Conservation (phyloP, 2,329 filamentous ascomycete species). For the Trichoderma breve region DNA sequence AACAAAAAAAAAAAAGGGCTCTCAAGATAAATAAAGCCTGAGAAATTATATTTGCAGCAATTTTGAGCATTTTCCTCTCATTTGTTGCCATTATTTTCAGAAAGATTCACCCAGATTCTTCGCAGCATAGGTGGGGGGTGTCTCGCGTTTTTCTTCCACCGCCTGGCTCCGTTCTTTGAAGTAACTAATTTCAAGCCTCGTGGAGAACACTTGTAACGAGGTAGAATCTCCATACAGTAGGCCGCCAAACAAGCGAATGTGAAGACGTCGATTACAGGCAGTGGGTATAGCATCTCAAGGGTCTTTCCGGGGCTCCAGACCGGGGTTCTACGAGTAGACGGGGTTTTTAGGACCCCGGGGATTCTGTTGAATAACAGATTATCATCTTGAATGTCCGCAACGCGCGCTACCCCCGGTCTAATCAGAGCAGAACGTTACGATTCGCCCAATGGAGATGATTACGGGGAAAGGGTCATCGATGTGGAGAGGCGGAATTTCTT, state of each 20-base stretch:
- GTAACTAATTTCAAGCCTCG: background rate
- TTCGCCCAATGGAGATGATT: background rate
- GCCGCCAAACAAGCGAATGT: background rate
- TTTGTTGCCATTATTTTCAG: too few relatives aligned
- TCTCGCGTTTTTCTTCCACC: too few relatives aligned
- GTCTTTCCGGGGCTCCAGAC: slow-evolving; percentile 11
- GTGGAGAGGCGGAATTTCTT: slow-evolving; percentile 9
- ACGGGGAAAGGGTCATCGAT: background rate
- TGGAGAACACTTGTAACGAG: background rate
- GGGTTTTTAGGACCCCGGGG: background rate
- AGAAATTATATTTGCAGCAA: too few relatives aligned
- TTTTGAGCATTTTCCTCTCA: too few relatives aligned
- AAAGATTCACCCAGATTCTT: too few relatives aligned
- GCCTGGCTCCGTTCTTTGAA: background rate
- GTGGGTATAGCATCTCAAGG: slow-evolving; percentile 1
- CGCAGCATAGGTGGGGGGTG: too few relatives aligned
- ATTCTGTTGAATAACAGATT: slow-evolving; percentile 13
- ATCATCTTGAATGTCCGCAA: background rate
- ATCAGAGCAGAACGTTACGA: background rate
- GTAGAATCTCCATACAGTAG: background rate
- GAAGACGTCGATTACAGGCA: background rate
- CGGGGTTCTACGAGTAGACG: slow-evolving; percentile 2
- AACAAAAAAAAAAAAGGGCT: too few relatives aligned
- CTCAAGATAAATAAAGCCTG: too few relatives aligned
- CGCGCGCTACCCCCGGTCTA: background rate